Conservation (phyloP, 2,329 filamentous ascomycete genomes). For the Xylariaceae sp. region DNA sequence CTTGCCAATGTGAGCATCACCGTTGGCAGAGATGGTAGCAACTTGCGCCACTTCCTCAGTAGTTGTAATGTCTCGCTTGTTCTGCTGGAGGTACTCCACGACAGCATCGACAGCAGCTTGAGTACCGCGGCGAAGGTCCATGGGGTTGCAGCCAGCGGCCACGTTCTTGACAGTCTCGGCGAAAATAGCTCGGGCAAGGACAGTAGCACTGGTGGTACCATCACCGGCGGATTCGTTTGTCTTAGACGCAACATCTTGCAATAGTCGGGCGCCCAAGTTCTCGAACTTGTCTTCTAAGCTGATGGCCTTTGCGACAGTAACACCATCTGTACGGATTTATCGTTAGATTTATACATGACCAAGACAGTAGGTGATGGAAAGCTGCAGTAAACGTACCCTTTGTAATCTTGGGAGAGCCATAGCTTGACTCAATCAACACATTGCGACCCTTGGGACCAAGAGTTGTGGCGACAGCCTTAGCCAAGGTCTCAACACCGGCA, state of each 20-base stretch:
- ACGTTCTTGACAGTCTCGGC: conserved; percentile 99
- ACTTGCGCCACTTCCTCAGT: conserved; percentile 97
- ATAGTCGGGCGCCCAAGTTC: conserved; percentile 93
- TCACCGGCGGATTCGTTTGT: conserved; percentile 99
- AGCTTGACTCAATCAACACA: conserved; percentile 97
- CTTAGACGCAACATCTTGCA: conserved; percentile 98
- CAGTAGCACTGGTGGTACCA: conserved; percentile 95
- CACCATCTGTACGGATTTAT: conserved; percentile 59
- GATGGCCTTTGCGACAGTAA: conserved; percentile 85
- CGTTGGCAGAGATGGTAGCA: conserved; percentile 96
- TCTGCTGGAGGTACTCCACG: conserved; percentile 87
- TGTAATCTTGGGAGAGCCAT: conserved; percentile 98
- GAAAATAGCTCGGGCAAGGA: conserved; percentile 96
- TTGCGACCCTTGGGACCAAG: conserved; percentile 97
- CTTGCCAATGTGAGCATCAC: conserved; percentile 89
- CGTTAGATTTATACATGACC: conserved; percentile 12
- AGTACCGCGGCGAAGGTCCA: conserved; percentile 96
- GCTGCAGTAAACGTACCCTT: conserved; percentile 64
- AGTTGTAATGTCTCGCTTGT: conserved; percentile 98
- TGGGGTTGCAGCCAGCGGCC: conserved; percentile 97
- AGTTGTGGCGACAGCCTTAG: conserved; percentile 92
- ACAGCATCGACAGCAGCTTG: conserved; percentile 95
- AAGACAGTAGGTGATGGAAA: too few relatives aligned
- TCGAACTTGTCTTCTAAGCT: conserved; percentile 98
- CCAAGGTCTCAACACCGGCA: conserved; percentile 92